Evolutionary conservation across 371 early-diverging fungal genomes (phyloP), one percentile per base, ranked within the genome.

Genomic region (Circinella umbellata): DNA sequence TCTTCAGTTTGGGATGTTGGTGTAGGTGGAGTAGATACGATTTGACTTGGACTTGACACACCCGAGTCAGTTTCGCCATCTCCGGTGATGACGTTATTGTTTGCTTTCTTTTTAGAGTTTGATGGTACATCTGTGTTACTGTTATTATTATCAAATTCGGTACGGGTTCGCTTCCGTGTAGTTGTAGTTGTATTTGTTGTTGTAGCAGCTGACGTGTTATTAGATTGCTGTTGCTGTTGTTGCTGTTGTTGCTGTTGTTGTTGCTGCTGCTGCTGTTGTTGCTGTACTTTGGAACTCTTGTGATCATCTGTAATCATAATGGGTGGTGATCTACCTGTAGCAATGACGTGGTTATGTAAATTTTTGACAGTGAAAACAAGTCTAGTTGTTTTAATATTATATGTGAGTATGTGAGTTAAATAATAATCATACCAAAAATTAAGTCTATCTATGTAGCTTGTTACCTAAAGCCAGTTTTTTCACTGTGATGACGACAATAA

Each of bases 301-400:
- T 95, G 95, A 76, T 95, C 95, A 72, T 95, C 95, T 10, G 95
- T 95, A 66, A 95, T 93, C 88, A 95, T 86, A 53, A 95, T 92
- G 3, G 95, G 93, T 27, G 94, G 91, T 42, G 94, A 92, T 37
- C 91, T 76, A 18, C 91, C 93, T 18, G 89, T 88, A 15, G 91
- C 91, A 36, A 94, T 75, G 51, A 90, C 87, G 55, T 82, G 79
- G 64, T 86, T 84, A 59, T 76, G 76, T 64, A 76, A 65, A 71
- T 94, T 92, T 20, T 81, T 81, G 62, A 91, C 75, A 49, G 87
- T 83, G 73, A 94, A 89, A 54, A 89, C 89, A 66, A 95, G 76
- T 70, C 85, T 84, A 66, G 37, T 36, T 51, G 10, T 39, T 2
- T 27, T 64, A 42, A 6, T 17, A 27, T 54, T 20, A 11, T 27